A percentile compares a stretch with the other conserved stretches of the same genome.
phyloP scores from a whole-genome alignment of 805 yeast genomes.

The Yarrowia keelungensis region DNA sequence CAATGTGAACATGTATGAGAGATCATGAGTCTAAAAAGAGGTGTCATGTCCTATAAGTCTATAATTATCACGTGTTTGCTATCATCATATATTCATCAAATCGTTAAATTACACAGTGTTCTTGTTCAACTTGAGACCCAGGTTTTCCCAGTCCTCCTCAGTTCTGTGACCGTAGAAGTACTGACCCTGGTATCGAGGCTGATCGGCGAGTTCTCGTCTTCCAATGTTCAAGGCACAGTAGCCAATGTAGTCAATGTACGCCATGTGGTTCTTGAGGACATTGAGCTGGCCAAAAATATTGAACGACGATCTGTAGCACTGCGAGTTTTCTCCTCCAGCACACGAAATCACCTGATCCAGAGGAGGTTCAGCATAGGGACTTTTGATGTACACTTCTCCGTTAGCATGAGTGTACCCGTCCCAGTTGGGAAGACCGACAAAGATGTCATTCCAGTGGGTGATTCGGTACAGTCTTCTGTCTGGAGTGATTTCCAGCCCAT shows the following conservation, averaged over 20 bases:
- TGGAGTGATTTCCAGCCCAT: conserved; percentile 10
- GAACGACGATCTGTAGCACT: conserved; percentile 6
- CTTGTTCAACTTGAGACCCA: not conserved
- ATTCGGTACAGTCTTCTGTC: conserved; percentile 26
- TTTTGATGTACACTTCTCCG: conserved; percentile 22
- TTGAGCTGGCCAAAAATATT: not conserved
- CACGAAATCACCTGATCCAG: not conserved
- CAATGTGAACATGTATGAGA: no score
- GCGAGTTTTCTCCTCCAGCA: conserved; percentile 12
- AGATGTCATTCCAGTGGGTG: conserved; percentile 24
- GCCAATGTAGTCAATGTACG: conserved; percentile 6
- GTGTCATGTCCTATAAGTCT: no score
- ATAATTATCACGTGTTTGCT: no score
- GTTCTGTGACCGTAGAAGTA: not conserved
- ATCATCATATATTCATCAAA: no score
- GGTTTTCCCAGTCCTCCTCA: not conserved
- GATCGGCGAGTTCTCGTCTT: not conserved
- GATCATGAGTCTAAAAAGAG: no score
- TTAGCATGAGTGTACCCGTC: conserved; percentile 10
- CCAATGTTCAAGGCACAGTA: conserved; percentile 17
- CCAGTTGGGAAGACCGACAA: conserved; percentile 26
- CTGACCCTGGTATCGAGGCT: not conserved
- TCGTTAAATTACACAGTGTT: no score
- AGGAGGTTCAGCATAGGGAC: not conserved
- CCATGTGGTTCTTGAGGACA: conserved; percentile 8